Evolutionary conservation across 2,329 filamentous ascomycete genomes (phyloP).

Genomic region (Periconia sp.): DNA sequence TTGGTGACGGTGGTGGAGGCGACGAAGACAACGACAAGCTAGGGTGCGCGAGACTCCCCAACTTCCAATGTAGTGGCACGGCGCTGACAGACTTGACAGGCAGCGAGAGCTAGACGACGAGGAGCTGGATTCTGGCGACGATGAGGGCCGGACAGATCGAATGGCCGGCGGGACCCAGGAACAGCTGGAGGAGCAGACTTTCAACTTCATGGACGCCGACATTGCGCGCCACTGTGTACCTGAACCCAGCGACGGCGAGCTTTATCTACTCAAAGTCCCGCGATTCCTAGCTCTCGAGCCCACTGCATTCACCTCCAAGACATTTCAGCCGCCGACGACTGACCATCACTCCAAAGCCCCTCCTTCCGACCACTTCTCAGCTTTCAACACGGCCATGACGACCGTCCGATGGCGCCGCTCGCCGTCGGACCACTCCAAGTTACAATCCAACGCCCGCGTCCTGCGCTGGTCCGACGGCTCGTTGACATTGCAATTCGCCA

Average conservation of each 20-base stretch:
- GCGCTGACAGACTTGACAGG: conserved; percentile 34
- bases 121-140: conserved; percentile 67
- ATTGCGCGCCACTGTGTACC: conserved; percentile 74
- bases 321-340: conserved; percentile 68
- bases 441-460: conserved; percentile 77
- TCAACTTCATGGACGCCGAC: conserved; percentile 66
- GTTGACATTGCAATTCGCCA: conserved; percentile 75
- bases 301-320: conserved; percentile 68
- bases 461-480: conserved; percentile 83
- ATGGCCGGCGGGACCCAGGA: conserved; percentile 52
- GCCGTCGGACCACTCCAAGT: conserved; percentile 65
- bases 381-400: conserved; percentile 69
- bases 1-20: conserved; percentile 53
- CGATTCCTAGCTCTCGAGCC: conserved; percentile 75
- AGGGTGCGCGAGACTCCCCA: conserved; percentile 35
- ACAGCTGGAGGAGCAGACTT: conserved; percentile 61
- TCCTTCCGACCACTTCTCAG: conserved; percentile 58
- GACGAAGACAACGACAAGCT: conserved; percentile 36
- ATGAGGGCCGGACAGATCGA: conserved; percentile 68
- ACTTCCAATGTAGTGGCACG: background rate
- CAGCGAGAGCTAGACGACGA: conserved; percentile 65
- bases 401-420: conserved; percentile 74
- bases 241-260: conserved; percentile 72
- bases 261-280: conserved; percentile 75
- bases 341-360: conserved; percentile 59